Base-by-base conservation (phyloP, 768 basidiomycete genomes). In the Boletus vinaceobasis region DNA sequence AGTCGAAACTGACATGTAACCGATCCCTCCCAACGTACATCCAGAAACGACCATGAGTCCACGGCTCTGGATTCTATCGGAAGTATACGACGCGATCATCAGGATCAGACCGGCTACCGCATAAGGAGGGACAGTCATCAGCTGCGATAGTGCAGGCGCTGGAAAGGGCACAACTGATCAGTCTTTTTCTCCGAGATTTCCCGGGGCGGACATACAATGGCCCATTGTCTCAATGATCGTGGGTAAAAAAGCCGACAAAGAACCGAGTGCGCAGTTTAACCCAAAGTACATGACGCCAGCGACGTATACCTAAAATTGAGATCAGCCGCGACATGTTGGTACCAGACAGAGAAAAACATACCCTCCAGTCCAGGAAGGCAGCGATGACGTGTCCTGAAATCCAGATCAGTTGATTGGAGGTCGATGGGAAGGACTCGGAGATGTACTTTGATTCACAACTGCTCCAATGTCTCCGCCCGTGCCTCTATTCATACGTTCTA, bases 121-220 rank as follows among this genome's bases (percentile, higher is more conserved):
- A 57, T 83, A 82, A 9, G 82, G 82, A 7, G 81, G 79, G 11
- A 82, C 80, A 6, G 79, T 79, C 60, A 80, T 72, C 1, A 82
- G 65, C 59, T 82, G 79, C 0, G 76, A 74, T 42, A 77, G 55
- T 4, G 78, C 79, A 46, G 73, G 62, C 15, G 74, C 78, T 79
- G 48, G 13, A 21, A 48, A 53, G 8, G 36, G 31, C 9, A 7
- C 66, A 32, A 31, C n/a, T 7, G 11, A 21, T 59, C 36, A 51
- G 36, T 21, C 13, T 5, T 31, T 23, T 17, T 21, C 4, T 23
- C 26, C 7, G 15, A 43, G 21, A 37, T 13, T n/a, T 9, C 5
- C 3, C 0, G 21, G 10, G n/a, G 31, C 2, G 38, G 43, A 60
- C 75, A 27, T 59, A 80, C 78, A 74, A 61, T 71, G 72, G 8